phyloP scores from a whole-genome alignment of 2,329 filamentous ascomycete species.

The Fusarium coffeatum region DNA sequence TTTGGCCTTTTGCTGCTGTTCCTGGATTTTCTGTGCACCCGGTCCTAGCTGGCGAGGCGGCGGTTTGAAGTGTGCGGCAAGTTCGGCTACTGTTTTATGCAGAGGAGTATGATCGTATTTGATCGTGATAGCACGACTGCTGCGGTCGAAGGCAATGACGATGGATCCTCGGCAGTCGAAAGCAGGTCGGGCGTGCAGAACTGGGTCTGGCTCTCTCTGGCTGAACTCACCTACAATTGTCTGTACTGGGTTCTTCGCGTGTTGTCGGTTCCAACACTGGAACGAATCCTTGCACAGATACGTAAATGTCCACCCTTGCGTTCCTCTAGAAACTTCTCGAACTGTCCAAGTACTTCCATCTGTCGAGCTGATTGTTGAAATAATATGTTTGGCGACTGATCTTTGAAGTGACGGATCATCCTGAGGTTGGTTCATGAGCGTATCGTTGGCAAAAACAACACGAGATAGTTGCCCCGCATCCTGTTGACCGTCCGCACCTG shows the following conservation, averaged over 20 bases:
- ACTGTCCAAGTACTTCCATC: constrained; percentile 64
- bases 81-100: constrained; percentile 66
- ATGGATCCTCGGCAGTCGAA: constrained; percentile 69
- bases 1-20: constrained; percentile 40
- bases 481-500: constrained; percentile 15
- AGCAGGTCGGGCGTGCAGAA: constrained; percentile 63
- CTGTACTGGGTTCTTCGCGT: constrained; percentile 56
- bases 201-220: constrained; percentile 58
- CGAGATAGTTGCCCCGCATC: constrained; percentile 48
- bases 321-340: constrained; percentile 56
- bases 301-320: constrained; percentile 65
- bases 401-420: constrained; percentile 62
- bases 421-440: constrained; percentile 60
- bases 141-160: constrained; percentile 62
- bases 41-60: constrained; percentile 52
- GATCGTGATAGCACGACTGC: constrained; percentile 60
- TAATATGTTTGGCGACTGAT: constrained; percentile 62
- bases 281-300: constrained; percentile 66
- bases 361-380: constrained; percentile 55
- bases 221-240: constrained; percentile 62
- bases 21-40: constrained; percentile 42
- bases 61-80: constrained; percentile 61
- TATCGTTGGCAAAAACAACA: constrained; percentile 58
- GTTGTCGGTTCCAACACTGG: constrained; percentile 62
- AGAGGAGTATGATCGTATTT: constrained; percentile 68